phyloP scores from a whole-genome alignment of 441 rosid genomes.

The Adansonia madagascariensis region DNA sequence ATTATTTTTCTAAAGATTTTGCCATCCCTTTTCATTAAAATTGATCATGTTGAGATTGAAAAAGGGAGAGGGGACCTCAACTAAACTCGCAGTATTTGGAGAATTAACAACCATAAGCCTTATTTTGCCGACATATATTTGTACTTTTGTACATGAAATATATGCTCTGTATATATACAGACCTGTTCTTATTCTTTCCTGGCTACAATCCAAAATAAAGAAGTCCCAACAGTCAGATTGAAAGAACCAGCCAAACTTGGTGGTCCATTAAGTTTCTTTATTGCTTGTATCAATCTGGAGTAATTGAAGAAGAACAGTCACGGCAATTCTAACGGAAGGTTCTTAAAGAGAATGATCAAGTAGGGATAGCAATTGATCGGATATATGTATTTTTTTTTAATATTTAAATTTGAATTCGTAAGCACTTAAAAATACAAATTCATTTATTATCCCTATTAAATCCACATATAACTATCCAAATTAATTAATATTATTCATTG shows the following conservation, averaged over 20 bases:
- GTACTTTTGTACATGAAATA: not conserved
- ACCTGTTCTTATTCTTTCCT: not conserved
- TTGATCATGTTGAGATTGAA: not conserved
- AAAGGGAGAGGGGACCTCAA: not conserved
- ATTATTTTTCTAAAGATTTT: not conserved
- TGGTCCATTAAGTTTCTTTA: not conserved
- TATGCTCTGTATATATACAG: not conserved
- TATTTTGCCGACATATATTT: slow-evolving; percentile 5
- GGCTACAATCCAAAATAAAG: not conserved
- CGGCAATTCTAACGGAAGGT: not conserved
- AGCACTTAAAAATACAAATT: too few relatives aligned
- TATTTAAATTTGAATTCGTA: too few relatives aligned
- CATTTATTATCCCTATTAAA: too few relatives aligned
- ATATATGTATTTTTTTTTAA: too few relatives aligned
- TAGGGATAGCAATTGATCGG: too few relatives aligned
- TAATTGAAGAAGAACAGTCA: not conserved
- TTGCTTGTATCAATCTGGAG: not conserved
- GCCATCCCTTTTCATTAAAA: not conserved
- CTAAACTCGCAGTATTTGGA: not conserved
- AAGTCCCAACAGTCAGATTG: not conserved
- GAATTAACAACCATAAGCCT: not conserved
- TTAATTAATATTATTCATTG: too few relatives aligned
- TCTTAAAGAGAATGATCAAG: too few relatives aligned
- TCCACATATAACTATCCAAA: too few relatives aligned
- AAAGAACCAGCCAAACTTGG: not conserved